Conservation (phyloP, 768 basidiomycete genomes). For the Podaxis sp. region DNA sequence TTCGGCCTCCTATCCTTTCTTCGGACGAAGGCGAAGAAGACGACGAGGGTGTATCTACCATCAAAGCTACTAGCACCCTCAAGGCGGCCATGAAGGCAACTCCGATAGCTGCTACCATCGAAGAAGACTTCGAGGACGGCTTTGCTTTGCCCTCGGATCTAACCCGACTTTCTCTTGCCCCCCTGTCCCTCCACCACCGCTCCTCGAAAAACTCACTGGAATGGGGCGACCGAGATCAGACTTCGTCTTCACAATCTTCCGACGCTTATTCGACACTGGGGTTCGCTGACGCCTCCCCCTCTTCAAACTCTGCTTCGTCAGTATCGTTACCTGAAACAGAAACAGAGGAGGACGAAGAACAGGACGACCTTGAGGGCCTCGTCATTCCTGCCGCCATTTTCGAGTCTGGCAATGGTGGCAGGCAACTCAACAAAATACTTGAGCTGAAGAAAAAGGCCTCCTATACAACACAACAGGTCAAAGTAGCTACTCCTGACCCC, state of each 20-base stretch:
- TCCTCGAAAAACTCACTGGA: conserved; percentile 83
- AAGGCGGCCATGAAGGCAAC: conserved; percentile 35
- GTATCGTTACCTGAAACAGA: conserved; percentile 72
- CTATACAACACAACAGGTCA: conserved; percentile 36
- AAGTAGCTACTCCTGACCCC: conserved; percentile 56
- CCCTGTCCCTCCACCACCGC: conserved; percentile 71
- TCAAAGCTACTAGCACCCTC: conserved; percentile 58
- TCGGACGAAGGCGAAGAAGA: conserved; percentile 62
- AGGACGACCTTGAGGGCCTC: conserved; percentile 78
- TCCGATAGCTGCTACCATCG: conserved; percentile 39
- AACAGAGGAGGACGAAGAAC: conserved; percentile 69
- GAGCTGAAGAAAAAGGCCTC: conserved; percentile 58
- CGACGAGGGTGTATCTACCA: conserved; percentile 82
- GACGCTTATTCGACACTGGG: conserved; percentile 82
- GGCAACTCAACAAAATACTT: conserved; percentile 49
- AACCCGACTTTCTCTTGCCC: conserved; percentile 79
- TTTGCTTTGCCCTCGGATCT: conserved; percentile 81
- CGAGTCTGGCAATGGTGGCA: conserved; percentile 63
- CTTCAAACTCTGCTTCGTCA: conserved; percentile 70
- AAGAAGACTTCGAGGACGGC: conserved; percentile 83
- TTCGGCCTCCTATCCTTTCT: conserved; percentile 60
- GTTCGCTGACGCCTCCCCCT: conserved; percentile 68
- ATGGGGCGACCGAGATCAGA: conserved; percentile 83
- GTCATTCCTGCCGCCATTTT: conserved; percentile 77
- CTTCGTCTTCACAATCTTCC: conserved; percentile 83